Evolutionary conservation across 1,284 basidiomycete species (phyloP).

Genomic region (Naganishia cerealis): DNA sequence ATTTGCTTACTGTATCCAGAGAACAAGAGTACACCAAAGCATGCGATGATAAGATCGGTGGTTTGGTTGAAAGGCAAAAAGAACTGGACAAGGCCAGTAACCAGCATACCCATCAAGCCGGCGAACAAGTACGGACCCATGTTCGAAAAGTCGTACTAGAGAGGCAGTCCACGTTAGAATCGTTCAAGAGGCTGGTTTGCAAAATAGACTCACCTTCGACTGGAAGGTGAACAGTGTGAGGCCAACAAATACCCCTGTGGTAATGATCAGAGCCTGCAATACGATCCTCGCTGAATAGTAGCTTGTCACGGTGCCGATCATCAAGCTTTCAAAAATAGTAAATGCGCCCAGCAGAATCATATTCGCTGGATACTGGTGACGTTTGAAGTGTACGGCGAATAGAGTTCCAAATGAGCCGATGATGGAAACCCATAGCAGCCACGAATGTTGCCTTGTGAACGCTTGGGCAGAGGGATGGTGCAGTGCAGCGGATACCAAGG

Average conservation of each 20-base stretch:
- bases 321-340: slow-evolving; percentile 56
- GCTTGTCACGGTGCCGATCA: slow-evolving; percentile 55
- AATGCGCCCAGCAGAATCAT: slow-evolving; percentile 57
- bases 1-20: slow-evolving; percentile 50
- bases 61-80: slow-evolving; percentile 54
- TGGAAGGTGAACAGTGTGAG: slow-evolving; percentile 60
- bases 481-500: slow-evolving; percentile 42
- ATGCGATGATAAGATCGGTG: slow-evolving; percentile 50
- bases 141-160: slow-evolving; percentile 52
- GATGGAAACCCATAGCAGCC: slow-evolving; percentile 52
- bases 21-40: slow-evolving; percentile 51
- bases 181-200: not conserved
- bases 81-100: slow-evolving; percentile 48
- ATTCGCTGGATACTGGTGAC: slow-evolving; percentile 55
- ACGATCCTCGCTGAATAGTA: slow-evolving; percentile 53
- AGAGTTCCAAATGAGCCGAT: slow-evolving; percentile 50
- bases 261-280: slow-evolving; percentile 59
- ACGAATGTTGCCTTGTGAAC: slow-evolving; percentile 48
- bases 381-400: slow-evolving; percentile 51
- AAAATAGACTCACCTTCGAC: slow-evolving; percentile 46
- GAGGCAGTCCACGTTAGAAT: not conserved
- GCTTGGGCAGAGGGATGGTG: slow-evolving; percentile 41
- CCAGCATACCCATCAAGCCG: slow-evolving; percentile 50
- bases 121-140: slow-evolving; percentile 51
- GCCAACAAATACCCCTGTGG: slow-evolving; percentile 59